Base-by-base conservation (phyloP, 139 green algal species). In the Picochlorum sp. region DNA sequence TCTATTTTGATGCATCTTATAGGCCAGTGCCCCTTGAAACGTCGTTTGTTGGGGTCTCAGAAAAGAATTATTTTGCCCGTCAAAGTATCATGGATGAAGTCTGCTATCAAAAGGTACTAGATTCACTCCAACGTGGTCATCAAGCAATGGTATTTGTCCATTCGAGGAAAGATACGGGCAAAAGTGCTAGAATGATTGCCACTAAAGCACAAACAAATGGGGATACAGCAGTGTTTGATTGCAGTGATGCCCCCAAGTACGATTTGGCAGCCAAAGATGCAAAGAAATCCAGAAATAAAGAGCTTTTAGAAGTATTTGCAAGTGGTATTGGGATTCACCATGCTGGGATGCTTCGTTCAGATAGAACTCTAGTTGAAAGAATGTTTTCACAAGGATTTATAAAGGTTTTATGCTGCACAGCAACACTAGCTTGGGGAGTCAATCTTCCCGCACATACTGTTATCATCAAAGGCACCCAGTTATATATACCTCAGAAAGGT, bases 91-190 rank as follows among this genome's bases (percentile, higher is more conserved):
- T 96, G 88, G 82, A 90, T 59, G 84, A 97, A 32, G 82, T 98
- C n/a, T 82, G 68, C 46, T 97, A 91, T 65, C 56, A 91, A 20
- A 97, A 97, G 82, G 87, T 89, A 50, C 3, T 83, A 2, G 85
- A 91, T 49, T 78, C 78, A 41, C 64, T 98, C 21, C 84, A 80
- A 72, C 69, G 69, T 7, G 94, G 91, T 34, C 77, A 97, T 72
- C 94, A 98, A 72, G 92, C 87, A 20, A 99, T 99, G 94, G 89
- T 99, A 64, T 99, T 99, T 74, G 94, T 99, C 49, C 93, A 99
- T 79, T 90, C 78, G 41, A 83, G 94, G 44, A 99, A 99, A 75
- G 89, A 96, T 73, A 96, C 90, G 0, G 87, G 86, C 47, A 97
- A 97, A 83, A 97, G 87, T 0, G 94, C 79, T 4, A 80, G 90